These are phyloP conservation scores for Boletus subcaerulescens DNA, from an alignment of 768 basidiomycete species.

Conservation along the genomic window DNA sequence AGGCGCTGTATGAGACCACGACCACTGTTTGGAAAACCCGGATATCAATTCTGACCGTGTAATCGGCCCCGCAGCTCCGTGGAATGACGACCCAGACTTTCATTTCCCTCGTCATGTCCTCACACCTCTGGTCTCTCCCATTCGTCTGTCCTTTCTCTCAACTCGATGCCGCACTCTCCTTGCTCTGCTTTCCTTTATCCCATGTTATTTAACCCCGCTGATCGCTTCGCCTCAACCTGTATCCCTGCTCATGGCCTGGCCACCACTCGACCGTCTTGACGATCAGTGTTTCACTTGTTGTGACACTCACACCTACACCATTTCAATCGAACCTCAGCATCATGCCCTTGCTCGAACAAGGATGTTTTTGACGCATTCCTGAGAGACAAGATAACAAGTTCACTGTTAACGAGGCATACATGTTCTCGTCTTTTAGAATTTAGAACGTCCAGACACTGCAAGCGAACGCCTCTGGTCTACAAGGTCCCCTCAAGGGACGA, in stretches of 20 bases:
- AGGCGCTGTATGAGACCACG: slow-evolving; percentile 70
- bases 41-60: slow-evolving; percentile 1
- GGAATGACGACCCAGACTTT: slow-evolving; percentile 15
- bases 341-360: background rate
- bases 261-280: background rate
- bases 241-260: slow-evolving; percentile 3
- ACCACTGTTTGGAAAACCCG: slow-evolving; percentile 1
- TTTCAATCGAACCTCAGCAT: slow-evolving; percentile 3
- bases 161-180: slow-evolving; percentile 4
- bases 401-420: background rate
- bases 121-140: slow-evolving; percentile 8
- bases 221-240: slow-evolving; percentile 1
- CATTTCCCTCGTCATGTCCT: slow-evolving; percentile 8
- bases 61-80: slow-evolving; percentile 6
- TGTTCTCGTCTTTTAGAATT: background rate
- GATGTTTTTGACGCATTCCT: background rate
- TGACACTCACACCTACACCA: slow-evolving; percentile 1
- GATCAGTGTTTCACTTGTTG: slow-evolving; percentile 4
- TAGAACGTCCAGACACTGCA: background rate
- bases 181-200: slow-evolving; percentile 9
- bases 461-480: background rate
- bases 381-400: background rate
- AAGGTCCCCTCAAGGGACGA: background rate
- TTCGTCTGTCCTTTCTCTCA: slow-evolving; percentile 14
- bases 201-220: slow-evolving; percentile 8